Base-by-base conservation (phyloP, 2,329 filamentous ascomycete genomes). In the Trichoderma lentiforme region DNA sequence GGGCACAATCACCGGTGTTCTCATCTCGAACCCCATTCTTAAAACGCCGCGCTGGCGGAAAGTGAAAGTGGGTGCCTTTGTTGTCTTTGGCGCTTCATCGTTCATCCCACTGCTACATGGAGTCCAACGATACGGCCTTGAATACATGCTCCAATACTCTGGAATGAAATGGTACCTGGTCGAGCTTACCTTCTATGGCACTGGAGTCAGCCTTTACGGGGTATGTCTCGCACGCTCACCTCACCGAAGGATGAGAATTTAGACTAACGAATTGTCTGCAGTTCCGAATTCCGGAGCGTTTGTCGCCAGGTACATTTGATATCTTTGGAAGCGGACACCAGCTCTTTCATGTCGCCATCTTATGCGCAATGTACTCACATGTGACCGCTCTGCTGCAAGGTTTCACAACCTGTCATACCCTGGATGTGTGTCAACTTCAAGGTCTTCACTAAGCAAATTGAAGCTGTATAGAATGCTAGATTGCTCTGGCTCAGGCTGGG, bases 1-100 rank as follows among this genome's bases (percentile, higher is more conserved):
- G 28, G 63, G 63, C 8, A 66, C 63, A 7, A 11, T 56, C 21
- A 66, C 63, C 2, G 63, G 63, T 39, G n/a, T 56, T 18, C 63
- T 56, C 14, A 66, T 56, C 47, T 66, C 63, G 8, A 21, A 66
- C 53, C 63, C 63, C n/a, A 47, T 66, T 21, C 63, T 66, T 34
- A 53, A 26, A 36, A 66, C 63, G 8, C n/a, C 63, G n/a, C 63
- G 47, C 14, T 66, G 63, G 63, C 63, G 63, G n/a, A 66, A 56
- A 26, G 63, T 66, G 8, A 66, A 66, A 47, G 63, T 53, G n/a
- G 63, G 47, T n/a, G 63, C 63, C n/a, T 66, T 66, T 36, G 63
- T 66, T 66, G 47, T 56, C 7, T 66, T 66, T 66, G 63, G 63
- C 18, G 47, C 63, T 53, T 66, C 63, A 24, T 66, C 63, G n/a